A percentile compares a stretch with the other conserved stretches of the same genome.
Conservation (phyloP, 495 filamentous ascomycete genomes). For the Letharia lupina region DNA sequence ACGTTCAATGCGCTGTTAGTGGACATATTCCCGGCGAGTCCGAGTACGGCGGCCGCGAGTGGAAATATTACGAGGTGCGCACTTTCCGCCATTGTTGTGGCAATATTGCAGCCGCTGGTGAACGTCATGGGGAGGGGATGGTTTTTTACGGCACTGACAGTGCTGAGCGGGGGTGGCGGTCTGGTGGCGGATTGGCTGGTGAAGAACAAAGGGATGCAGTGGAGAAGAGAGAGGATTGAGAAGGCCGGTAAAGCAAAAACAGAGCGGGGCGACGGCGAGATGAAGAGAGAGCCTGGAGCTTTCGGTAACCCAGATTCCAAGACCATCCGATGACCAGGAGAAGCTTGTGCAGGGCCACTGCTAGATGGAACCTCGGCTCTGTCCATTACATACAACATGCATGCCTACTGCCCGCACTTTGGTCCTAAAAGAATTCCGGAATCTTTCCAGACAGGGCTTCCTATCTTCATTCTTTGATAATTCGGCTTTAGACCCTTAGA, state of each 20-base stretch:
- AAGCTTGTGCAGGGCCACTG: too few species aligned
- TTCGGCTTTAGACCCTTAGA: too few species aligned
- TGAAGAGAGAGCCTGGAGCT: background rate
- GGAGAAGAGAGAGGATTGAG: background rate
- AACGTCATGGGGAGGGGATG: slow-evolving; percentile 29
- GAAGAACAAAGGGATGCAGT: background rate
- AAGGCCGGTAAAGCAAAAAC: background rate
- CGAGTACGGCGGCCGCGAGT: slow-evolving; percentile 29
- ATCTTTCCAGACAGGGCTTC: too few species aligned
- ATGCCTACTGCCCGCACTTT: too few species aligned
- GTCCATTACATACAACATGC: too few species aligned
- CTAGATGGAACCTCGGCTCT: too few species aligned
- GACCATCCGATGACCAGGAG: too few species aligned
- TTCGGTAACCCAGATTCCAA: too few species aligned
- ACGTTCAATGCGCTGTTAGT: slow-evolving; percentile 28
- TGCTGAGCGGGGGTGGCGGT: slow-evolving; percentile 12
- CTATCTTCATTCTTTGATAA: too few species aligned
- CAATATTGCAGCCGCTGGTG: slow-evolving; percentile 30
- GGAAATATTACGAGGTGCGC: slow-evolving; percentile 31
- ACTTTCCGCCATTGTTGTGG: slow-evolving; percentile 29
- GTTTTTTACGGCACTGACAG: slow-evolving; percentile 28
- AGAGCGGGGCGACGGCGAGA: background rate
- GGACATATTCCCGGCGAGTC: slow-evolving; percentile 27
- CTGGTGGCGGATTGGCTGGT: background rate
- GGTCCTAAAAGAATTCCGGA: too few species aligned